These are phyloP conservation scores for Wickerhamomyces xylosicus DNA, from an alignment of 805 yeast species.

Conservation along the genomic window DNA sequence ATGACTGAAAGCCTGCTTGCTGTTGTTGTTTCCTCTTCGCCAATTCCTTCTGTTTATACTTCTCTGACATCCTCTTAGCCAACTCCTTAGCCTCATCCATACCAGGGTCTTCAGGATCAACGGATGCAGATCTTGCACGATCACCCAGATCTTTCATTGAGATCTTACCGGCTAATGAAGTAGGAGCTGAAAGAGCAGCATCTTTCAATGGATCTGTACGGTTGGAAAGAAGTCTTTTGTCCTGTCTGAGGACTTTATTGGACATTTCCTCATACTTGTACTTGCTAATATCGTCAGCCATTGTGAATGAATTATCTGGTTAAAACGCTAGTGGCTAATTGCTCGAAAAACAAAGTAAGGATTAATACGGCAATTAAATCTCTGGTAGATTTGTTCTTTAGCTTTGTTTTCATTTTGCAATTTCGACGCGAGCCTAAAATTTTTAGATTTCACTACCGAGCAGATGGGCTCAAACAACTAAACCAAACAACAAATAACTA, in stretches of 20 bases:
- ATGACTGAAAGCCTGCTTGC: slow-evolving; percentile 2
- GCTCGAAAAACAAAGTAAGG: too few relatives aligned
- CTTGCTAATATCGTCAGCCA: slow-evolving; percentile 16
- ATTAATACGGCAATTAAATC: too few relatives aligned
- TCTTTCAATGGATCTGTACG: slow-evolving; percentile 28
- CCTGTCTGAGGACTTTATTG: slow-evolving; percentile 57
- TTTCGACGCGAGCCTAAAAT: too few relatives aligned
- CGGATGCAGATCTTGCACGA: slow-evolving; percentile 7
- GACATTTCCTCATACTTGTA: slow-evolving; percentile 70
- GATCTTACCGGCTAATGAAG: slow-evolving; percentile 63
- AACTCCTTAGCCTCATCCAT: slow-evolving; percentile 13
- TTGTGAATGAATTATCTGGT: too few relatives aligned
- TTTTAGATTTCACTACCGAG: too few relatives aligned
- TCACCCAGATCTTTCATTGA: slow-evolving; percentile 63
- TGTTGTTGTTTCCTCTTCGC: slow-evolving; percentile 4
- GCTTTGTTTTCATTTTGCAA: too few relatives aligned
- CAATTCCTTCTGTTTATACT: slow-evolving; percentile 10
- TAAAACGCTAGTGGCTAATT: too few relatives aligned
- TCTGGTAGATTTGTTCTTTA: too few relatives aligned
- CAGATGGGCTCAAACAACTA: too few relatives aligned
- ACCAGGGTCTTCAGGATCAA: slow-evolving; percentile 7
- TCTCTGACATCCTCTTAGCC: slow-evolving; percentile 12
- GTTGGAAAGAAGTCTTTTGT: slow-evolving; percentile 37
- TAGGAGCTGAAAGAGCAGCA: slow-evolving; percentile 53
- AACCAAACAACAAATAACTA: too few relatives aligned